These are phyloP conservation scores for Nasturtium officinale DNA, from an alignment of 345 rosid species.

Conservation along the genomic window DNA sequence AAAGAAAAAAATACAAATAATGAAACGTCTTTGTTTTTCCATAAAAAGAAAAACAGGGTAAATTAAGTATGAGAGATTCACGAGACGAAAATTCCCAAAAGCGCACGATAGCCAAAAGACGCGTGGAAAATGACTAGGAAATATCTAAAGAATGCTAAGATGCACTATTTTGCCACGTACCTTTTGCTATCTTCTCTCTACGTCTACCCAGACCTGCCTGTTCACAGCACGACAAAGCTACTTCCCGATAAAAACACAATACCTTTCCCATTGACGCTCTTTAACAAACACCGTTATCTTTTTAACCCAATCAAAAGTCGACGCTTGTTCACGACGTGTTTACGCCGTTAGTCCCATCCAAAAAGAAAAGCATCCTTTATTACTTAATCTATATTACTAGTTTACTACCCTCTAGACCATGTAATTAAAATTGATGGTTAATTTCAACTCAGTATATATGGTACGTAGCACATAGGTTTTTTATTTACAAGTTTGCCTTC, in stretches of 20 bases:
- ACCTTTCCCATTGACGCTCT: slow-evolving; percentile 55
- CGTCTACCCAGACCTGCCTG: slow-evolving; percentile 67
- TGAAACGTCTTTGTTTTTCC: slow-evolving; percentile 43
- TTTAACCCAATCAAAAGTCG: slow-evolving; percentile 33
- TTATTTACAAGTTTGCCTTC: no score
- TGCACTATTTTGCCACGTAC: slow-evolving; percentile 42
- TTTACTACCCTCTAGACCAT: neutral
- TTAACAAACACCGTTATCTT: slow-evolving; percentile 51
- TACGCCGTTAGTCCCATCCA: slow-evolving; percentile 51
- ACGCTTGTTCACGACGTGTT: slow-evolving; percentile 23
- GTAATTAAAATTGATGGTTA: neutral
- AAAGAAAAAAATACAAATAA: slow-evolving; percentile 24
- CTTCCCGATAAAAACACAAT: slow-evolving; percentile 67
- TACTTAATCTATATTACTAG: slow-evolving; percentile 28
- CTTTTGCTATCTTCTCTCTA: slow-evolving; percentile 23
- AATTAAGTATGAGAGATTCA: slow-evolving; percentile 34
- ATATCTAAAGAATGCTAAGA: slow-evolving; percentile 25
- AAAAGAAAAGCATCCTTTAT: slow-evolving; percentile 49
- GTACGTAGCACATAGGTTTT: neutral
- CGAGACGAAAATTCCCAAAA: slow-evolving; percentile 26
- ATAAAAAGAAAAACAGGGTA: slow-evolving; percentile 39
- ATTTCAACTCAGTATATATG: neutral
- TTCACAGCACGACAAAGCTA: slow-evolving; percentile 74
- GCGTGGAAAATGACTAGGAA: neutral
- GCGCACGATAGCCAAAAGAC: slow-evolving; percentile 40